A percentile compares a stretch with the other conserved stretches of the same genome.
Conservation (phyloP, 2,329 filamentous ascomycete species). For the Calonectria multiphialidica region DNA sequence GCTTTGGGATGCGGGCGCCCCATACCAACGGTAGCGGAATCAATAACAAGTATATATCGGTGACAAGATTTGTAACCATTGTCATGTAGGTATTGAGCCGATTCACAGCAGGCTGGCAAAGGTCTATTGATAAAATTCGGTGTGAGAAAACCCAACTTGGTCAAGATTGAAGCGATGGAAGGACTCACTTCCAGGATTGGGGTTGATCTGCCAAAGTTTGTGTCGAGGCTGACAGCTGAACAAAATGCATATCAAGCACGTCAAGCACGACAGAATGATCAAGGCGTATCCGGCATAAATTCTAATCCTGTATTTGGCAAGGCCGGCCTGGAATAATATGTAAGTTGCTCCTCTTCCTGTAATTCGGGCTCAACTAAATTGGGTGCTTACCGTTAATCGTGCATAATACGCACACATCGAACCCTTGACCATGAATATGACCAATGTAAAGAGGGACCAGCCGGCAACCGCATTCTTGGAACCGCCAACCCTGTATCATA, state of each 20-base stretch:
- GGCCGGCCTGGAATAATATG: neutral
- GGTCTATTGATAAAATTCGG: neutral
- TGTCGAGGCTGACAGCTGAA: slow-evolving; percentile 11
- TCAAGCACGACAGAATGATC: neutral
- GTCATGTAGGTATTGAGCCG: neutral
- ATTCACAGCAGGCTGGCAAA: slow-evolving; percentile 11
- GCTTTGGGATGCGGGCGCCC: neutral
- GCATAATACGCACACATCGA: slow-evolving; percentile 15
- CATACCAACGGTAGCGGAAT: neutral
- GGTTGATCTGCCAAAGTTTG: slow-evolving; percentile 18
- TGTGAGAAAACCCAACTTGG: neutral
- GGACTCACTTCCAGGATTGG: slow-evolving; percentile 9
- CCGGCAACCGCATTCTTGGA: neutral
- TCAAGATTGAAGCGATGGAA: neutral
- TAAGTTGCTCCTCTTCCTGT: neutral
- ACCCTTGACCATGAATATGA: slow-evolving; percentile 6
- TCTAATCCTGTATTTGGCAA: neutral
- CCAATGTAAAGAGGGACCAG: neutral
- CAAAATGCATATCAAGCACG: neutral
- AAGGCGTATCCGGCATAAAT: neutral
- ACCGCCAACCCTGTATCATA: neutral
- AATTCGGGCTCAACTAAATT: rapidly evolving
- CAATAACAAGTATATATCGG: neutral
- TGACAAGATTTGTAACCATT: neutral
- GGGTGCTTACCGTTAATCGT: neutral